A percentile compares a stretch with the other conserved stretches of the same genome.
phyloP scores from a whole-genome alignment of 306 rosid genomes.

The Vigna trinervia region DNA sequence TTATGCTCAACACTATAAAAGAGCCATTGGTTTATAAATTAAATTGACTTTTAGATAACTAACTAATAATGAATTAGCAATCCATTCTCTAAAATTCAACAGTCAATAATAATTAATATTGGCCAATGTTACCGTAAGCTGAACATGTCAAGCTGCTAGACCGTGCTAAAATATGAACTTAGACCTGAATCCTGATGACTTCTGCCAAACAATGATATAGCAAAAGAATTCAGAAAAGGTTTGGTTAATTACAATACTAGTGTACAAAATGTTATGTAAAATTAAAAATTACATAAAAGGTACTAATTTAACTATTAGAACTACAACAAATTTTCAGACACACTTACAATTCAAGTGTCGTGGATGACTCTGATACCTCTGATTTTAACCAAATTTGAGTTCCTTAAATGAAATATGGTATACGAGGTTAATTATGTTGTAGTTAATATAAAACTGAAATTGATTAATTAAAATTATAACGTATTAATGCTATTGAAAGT shows the following conservation, averaged over 20 bases:
- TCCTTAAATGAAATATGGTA: constrained; percentile 18
- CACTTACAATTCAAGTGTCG: background rate
- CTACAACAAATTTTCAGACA: background rate
- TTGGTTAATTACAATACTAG: background rate
- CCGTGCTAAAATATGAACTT: constrained; percentile 38
- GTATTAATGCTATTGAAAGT: constrained; percentile 24
- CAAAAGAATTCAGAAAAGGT: constrained; percentile 16
- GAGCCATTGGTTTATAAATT: background rate
- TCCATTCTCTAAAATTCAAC: too few species aligned
- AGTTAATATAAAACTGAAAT: constrained; percentile 26
- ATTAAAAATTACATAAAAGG: background rate
- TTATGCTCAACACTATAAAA: background rate
- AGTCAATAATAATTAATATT: background rate
- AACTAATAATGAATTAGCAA: background rate
- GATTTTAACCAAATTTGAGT: background rate
- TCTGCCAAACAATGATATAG: constrained; percentile 26
- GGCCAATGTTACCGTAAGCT: constrained; percentile 33
- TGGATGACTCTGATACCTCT: constrained; percentile 18
- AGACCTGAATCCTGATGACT: constrained; percentile 36
- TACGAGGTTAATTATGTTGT: background rate
- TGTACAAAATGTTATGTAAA: background rate
- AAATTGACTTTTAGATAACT: background rate
- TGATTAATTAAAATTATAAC: background rate
- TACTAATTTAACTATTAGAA: constrained; percentile 11
- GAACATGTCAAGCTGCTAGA: constrained; percentile 32